Evolutionary conservation across 2,329 filamentous ascomycete species (phyloP).

Genomic region (Aspergillus nomiae): DNA sequence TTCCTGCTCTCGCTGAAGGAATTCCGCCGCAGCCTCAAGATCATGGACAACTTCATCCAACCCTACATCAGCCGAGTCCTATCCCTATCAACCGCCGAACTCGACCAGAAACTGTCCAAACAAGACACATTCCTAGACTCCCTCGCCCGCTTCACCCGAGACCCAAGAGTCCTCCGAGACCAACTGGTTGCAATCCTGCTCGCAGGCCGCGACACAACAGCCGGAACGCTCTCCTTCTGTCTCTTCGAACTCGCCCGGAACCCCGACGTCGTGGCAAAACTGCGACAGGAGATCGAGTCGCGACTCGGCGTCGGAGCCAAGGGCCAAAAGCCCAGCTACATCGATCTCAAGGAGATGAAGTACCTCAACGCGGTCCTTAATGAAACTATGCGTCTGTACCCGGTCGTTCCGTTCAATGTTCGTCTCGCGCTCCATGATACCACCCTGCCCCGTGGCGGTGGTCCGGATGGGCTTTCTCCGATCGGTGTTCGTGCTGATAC

Average conservation of each 20-base stretch:
- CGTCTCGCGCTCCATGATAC: constrained; percentile 73
- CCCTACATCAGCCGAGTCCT: constrained; percentile 76
- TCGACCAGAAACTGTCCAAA: constrained; percentile 69
- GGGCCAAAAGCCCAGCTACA: constrained; percentile 62
- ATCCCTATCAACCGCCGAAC: constrained; percentile 67
- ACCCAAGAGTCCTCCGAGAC: constrained; percentile 68
- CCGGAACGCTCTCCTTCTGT: constrained; percentile 75
- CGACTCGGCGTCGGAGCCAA: constrained; percentile 64
- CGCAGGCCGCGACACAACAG: constrained; percentile 82
- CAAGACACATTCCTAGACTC: constrained; percentile 85
- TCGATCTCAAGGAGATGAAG: constrained; percentile 83
- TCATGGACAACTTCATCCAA: constrained; percentile 75
- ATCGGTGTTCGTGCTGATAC: constrained; percentile 53
- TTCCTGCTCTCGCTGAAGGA: constrained; percentile 62
- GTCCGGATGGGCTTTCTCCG: constrained; percentile 47
- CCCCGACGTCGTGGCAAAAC: constrained; percentile 65
- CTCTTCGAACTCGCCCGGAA: constrained; percentile 79
- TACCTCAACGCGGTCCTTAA: constrained; percentile 73
- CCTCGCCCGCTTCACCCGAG: constrained; percentile 75
- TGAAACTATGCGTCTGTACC: constrained; percentile 77
- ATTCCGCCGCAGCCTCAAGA: constrained; percentile 66
- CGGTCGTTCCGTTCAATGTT: constrained; percentile 77
- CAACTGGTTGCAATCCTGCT: constrained; percentile 81
- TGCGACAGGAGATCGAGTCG: constrained; percentile 72
- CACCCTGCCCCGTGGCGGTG: constrained; percentile 68